Percentiles rank a stretch among this genome's conserved stretches.
phyloP scores from a whole-genome alignment of 352 stramenopile species.

The Lagenidium sp. region DNA sequence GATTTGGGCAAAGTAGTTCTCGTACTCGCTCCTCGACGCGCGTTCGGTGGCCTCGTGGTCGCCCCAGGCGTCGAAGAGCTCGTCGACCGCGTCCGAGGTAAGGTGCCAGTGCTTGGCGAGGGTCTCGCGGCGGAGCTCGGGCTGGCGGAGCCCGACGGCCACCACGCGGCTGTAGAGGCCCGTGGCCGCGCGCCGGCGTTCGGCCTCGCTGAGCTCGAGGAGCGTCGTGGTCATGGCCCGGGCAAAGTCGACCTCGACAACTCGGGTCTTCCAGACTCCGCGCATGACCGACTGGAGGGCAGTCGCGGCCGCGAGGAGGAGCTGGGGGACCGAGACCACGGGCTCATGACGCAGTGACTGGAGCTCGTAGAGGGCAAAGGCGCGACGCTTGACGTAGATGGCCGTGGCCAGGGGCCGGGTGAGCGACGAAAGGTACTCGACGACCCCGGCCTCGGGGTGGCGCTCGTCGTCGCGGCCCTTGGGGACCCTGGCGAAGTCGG shows the following conservation, averaged over 20 bases:
- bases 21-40: not conserved
- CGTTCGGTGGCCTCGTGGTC: slow-evolving; percentile 1
- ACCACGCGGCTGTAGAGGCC: slow-evolving; percentile 14
- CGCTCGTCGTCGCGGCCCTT: slow-evolving; percentile 47
- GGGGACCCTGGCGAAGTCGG: slow-evolving; percentile 38
- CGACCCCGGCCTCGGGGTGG: slow-evolving; percentile 50
- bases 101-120: slow-evolving; percentile 22
- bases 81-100: not conserved
- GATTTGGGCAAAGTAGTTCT: no score
- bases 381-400: slow-evolving; percentile 57
- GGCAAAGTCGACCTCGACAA: slow-evolving; percentile 41
- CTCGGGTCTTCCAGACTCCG: slow-evolving; percentile 41
- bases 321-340: slow-evolving; percentile 41
- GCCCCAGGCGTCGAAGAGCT: slow-evolving; percentile 4
- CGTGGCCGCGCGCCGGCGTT: slow-evolving; percentile 6
- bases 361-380: slow-evolving; percentile 36
- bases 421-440: slow-evolving; percentile 38
- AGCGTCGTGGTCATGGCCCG: slow-evolving; percentile 39
- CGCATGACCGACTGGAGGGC: slow-evolving; percentile 34
- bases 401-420: slow-evolving; percentile 28
- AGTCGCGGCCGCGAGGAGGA: slow-evolving; percentile 31
- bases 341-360: slow-evolving; percentile 24
- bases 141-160: slow-evolving; percentile 27
- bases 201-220: slow-evolving; percentile 41
- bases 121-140: slow-evolving; percentile 41